Evolutionary conservation across 495 filamentous ascomycete genomes (phyloP), one percentile per base, ranked within the genome.

Genomic region (Neurospora sp.): DNA sequence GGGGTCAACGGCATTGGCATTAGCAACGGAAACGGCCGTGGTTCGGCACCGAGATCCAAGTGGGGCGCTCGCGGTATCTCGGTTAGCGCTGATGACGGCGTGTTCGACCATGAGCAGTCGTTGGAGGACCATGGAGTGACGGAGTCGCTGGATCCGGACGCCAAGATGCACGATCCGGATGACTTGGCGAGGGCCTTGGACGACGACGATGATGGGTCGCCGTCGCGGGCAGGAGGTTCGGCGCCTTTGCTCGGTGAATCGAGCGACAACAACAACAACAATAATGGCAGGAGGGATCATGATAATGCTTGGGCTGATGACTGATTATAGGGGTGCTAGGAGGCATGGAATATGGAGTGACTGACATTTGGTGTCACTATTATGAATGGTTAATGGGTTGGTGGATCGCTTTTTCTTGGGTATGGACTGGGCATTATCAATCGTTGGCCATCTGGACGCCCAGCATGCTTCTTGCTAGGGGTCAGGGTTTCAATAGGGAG

Each of bases 61-160:
- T 96, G 93, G 93, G 93, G 93, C 12, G 82, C 87, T 14, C 83
- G 92, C 72, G 93, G 93, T 16, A 92, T 96, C 73, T 93, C 90
- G 4, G 89, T 96, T 37, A 90, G 89, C 42, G 93, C 93, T 8
- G 93, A 96, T 78, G 92, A 95, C 44, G 91, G 88, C 4, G 80
- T 92, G 35, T 83, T 89, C 20, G 86, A 89, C 61, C 79, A 84
- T 31, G 86, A 86, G 40, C 78, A 75, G 69, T 76, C 78, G 12
- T 73, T 75, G 27, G 73, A 77, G 12, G 79, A 84, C 38, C 78
- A 80, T 61, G 80, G 81, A 68, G 79, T 79, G 39, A 80, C 81
- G 40, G 80, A 80, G 3, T 72, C 16, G 14, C 81, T 84, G 45
- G 83, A 86, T 72, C 85, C 85, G 4, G 86, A 88, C 78, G 87